Evolutionary conservation across 2,329 filamentous ascomycete species (phyloP).

Genomic region (Trichoderma oligosporum): DNA sequence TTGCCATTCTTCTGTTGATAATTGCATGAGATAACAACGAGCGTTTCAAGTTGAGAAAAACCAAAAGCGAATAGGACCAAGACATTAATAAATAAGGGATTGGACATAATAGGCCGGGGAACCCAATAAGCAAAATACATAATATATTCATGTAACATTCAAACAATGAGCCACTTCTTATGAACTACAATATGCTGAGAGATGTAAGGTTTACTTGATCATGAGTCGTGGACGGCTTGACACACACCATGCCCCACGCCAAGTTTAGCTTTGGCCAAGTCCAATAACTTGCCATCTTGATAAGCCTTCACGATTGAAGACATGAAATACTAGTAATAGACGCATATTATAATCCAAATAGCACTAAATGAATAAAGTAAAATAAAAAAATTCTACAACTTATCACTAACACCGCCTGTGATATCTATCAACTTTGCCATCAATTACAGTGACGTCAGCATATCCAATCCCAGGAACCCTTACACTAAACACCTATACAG

Average conservation of each 20-base stretch:
- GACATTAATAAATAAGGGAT: not conserved
- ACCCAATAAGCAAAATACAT: not conserved
- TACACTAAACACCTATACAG: not conserved
- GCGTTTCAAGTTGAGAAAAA: not conserved
- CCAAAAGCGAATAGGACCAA: not conserved
- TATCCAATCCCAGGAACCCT: not conserved
- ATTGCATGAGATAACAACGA: not conserved
- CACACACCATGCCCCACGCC: too few relatives aligned
- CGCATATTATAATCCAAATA: too few relatives aligned
- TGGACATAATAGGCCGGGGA: not conserved
- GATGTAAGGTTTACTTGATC: too few relatives aligned
- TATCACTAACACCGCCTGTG: too few relatives aligned
- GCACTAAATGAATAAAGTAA: too few relatives aligned
- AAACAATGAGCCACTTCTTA: not conserved
- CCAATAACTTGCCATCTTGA: too few relatives aligned
- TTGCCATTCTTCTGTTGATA: not conserved
- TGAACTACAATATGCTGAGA: too few relatives aligned
- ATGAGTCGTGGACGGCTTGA: too few relatives aligned
- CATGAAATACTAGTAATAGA: too few relatives aligned
- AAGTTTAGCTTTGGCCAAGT: too few relatives aligned
- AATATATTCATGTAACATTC: not conserved
- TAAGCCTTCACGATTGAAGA: too few relatives aligned
- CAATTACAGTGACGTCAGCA: conserved; percentile 20
- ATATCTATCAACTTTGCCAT: not conserved
- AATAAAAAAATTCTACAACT: too few relatives aligned